A percentile compares a stretch with the other conserved stretches of the same genome.
phyloP scores from a whole-genome alignment of 257 asterid genomes.

The Petunia secreta region DNA sequence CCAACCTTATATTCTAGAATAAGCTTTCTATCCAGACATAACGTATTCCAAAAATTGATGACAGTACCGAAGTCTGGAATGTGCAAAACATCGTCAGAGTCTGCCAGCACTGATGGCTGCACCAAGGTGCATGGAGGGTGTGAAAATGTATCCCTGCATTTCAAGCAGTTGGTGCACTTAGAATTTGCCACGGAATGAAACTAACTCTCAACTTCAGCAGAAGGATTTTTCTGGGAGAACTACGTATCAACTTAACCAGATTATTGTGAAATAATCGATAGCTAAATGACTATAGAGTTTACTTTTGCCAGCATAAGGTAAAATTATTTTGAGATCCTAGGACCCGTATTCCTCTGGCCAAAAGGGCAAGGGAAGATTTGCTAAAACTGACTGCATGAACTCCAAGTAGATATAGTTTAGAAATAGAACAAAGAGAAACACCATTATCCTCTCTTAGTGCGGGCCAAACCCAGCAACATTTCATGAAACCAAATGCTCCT shows the following conservation, averaged over 20 bases:
- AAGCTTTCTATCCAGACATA: conserved; percentile 28
- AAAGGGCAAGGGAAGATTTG: conserved; percentile 10
- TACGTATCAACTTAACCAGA: conserved; percentile 12
- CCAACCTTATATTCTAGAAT: conserved; percentile 31
- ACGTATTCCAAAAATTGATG: conserved; percentile 23
- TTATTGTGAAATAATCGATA: not conserved
- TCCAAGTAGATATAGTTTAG: not conserved
- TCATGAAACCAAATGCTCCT: conserved; percentile 13
- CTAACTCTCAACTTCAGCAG: conserved; percentile 12
- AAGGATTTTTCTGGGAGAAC: conserved; percentile 1
- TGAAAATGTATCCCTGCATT: conserved; percentile 91
- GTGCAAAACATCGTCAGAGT: conserved; percentile 45
- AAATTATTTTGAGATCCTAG: not conserved
- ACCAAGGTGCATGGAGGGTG: conserved; percentile 92
- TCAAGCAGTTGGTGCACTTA: conserved; percentile 24
- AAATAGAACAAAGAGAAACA: conserved; percentile 17
- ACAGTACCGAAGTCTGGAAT: conserved; percentile 84
- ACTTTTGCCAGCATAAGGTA: not conserved
- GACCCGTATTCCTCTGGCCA: not conserved
- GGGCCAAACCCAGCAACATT: conserved; percentile 16
- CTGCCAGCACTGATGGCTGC: conserved; percentile 78
- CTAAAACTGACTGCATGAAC: conserved; percentile 11
- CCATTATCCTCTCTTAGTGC: not conserved
- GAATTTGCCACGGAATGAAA: conserved; percentile 16
- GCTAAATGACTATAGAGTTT: conserved; percentile 17